Conservation (phyloP, 2,329 filamentous ascomycete species). For the Aspergillus fumigatiaffinis region DNA sequence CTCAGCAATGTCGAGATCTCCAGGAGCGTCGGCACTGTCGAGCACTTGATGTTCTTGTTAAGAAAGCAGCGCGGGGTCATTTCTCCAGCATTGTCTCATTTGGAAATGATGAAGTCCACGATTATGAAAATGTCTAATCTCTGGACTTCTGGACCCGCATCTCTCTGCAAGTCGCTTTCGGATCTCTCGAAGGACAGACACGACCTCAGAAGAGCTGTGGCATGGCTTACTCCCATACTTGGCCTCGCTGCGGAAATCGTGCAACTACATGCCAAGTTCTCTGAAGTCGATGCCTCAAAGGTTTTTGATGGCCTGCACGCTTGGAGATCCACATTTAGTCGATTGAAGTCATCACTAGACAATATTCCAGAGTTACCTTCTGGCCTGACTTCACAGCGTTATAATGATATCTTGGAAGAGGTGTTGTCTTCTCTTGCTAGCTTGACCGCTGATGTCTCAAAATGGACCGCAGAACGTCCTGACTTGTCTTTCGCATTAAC, state of each 20-base stretch:
- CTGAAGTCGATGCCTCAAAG: constrained; percentile 47
- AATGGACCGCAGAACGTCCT: constrained; percentile 47
- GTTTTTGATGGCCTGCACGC: constrained; percentile 46
- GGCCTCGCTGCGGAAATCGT: constrained; percentile 60
- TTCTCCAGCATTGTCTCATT: constrained; percentile 26
- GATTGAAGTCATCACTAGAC: constrained; percentile 41
- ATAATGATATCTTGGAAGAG: constrained; percentile 27
- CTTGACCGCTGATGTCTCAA: constrained; percentile 41
- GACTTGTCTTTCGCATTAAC: constrained; percentile 61
- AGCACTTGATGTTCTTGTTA: constrained; percentile 66
- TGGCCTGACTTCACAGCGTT: constrained; percentile 40
- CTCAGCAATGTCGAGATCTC: constrained; percentile 74
- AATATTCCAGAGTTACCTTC: constrained; percentile 49
- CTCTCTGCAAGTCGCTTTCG: constrained; percentile 20
- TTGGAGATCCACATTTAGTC: constrained; percentile 50
- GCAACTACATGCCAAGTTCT: constrained; percentile 63
- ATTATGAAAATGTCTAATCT: constrained; percentile 31
- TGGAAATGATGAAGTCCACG: constrained; percentile 28
- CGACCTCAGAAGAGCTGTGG: constrained; percentile 27
- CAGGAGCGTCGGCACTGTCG: constrained; percentile 78
- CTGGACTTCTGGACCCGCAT: constrained; percentile 25
- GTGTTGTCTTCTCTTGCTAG: constrained; percentile 24
- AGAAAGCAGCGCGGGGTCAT: constrained; percentile 38
- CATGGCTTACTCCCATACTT: constrained; percentile 69
- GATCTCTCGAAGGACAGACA: constrained; percentile 15